Conservation (phyloP, 2,329 filamentous ascomycete genomes). For the Teratosphaeria pseudoeucalypti region DNA sequence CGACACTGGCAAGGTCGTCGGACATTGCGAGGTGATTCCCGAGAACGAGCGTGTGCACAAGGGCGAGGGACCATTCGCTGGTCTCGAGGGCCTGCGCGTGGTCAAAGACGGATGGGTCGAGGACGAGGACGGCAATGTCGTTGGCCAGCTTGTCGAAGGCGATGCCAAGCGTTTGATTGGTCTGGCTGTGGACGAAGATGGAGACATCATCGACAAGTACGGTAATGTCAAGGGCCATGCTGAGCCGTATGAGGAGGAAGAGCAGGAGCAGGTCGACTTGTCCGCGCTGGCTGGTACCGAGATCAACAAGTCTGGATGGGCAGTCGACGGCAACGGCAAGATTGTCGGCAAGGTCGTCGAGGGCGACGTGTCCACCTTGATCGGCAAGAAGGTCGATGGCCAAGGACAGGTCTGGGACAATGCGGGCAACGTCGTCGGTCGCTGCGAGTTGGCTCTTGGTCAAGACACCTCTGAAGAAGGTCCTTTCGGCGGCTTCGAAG, state of each 20-base stretch:
- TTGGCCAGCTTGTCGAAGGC: conserved; percentile 46
- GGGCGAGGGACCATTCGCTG: conserved; percentile 41
- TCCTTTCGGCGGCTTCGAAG: conserved; percentile 50
- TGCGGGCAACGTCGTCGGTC: conserved; percentile 50
- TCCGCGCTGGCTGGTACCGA: conserved; percentile 51
- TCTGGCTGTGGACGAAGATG: conserved; percentile 51
- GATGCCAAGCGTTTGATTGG: conserved; percentile 51
- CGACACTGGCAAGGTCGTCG: conserved; percentile 61
- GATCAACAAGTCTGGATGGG: conserved; percentile 54
- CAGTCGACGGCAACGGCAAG: conserved; percentile 49
- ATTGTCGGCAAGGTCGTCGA: conserved; percentile 49
- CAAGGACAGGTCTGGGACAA: conserved; percentile 56
- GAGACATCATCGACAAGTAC: conserved; percentile 51
- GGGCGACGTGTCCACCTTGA: conserved; percentile 45
- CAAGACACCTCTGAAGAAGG: conserved; percentile 39
- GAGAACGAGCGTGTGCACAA: conserved; percentile 50
- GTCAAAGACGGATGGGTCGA: conserved; percentile 38
- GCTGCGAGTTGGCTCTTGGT: conserved; percentile 47
- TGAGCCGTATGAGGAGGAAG: conserved; percentile 39
- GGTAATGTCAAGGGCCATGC: conserved; percentile 53
- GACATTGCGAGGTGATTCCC: conserved; percentile 56
- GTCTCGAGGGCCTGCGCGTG: conserved; percentile 39
- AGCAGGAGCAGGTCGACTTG: conserved; percentile 41
- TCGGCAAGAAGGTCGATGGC: conserved; percentile 53
- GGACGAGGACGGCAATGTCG: conserved; percentile 41